Evolutionary conservation across 768 basidiomycete genomes (phyloP), one percentile per base, ranked within the genome.

Genomic region (Rubroboletus pulcherrimus): DNA sequence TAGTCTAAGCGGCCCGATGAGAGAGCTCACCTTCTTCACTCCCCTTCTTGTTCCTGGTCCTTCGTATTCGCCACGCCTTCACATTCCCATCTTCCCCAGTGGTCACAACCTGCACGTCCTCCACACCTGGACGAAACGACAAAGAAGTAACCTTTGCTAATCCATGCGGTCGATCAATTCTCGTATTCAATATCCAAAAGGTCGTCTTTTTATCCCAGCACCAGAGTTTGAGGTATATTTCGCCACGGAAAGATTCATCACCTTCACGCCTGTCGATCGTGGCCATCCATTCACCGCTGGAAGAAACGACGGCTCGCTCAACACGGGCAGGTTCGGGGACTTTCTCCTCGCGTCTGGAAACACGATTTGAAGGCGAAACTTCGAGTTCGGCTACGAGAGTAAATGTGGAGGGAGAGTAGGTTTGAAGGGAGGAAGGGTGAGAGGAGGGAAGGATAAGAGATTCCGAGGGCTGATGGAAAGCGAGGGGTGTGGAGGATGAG

Each of bases 361-460:
- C 82, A 56, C 92, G 84, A 74, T 98, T 98, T 29, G 93, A 93
- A 21, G 96, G 93, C 2, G 91, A 86, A 8, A 99, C 83, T 71
- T 98, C 97, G 19, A 98, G 78, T 71, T 99, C 96, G 44, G 86
- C 86, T 3, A 92, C 66, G 0, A 93, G 78, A 40, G 82, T 80
- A 30, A 87, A 87, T 3, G 82, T 79, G 8, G 78, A 71, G 1
- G 89, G 89, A 17, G 91, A 88, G 74, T 90, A 95, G 26, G 89
- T 84, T 75, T 98, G 96, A 39, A 99, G 77, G n/a, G 93, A 91
- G 3, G 95, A 94, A 0, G 93, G 90, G 66, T 99, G 95, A 0
- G 94, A 95, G 3, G 96, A 93, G 0, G 93, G 92, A 15, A 98
- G 79, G 60, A 98, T 79, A 57, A 98, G 75, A 6, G 91, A 84